A percentile compares a stretch with the other conserved stretches of the same genome.
phyloP scores from a whole-genome alignment of 805 yeast species.

The Candida berthetii region DNA sequence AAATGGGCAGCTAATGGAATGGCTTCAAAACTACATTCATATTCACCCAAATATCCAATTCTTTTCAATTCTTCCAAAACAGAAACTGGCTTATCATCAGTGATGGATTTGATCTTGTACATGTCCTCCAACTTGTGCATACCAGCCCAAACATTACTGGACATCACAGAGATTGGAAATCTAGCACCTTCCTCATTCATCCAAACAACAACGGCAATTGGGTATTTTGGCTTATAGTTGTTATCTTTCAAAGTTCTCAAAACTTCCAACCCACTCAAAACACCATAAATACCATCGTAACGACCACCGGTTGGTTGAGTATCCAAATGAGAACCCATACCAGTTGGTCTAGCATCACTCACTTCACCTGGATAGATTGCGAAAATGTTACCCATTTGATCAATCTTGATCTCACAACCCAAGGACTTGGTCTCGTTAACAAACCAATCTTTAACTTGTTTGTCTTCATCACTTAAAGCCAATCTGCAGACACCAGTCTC shows the following conservation, averaged over 20 bases:
- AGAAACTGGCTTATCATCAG: conserved; percentile 40
- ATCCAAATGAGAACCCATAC: conserved; percentile 69
- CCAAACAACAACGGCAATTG: conserved; percentile 64
- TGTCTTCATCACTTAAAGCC: conserved; percentile 58
- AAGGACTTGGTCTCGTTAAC: conserved; percentile 40
- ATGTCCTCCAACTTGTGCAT: conserved; percentile 38
- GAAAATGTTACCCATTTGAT: conserved; percentile 64
- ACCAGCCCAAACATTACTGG: conserved; percentile 65
- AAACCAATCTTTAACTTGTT: conserved; percentile 63
- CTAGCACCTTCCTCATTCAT: conserved; percentile 78
- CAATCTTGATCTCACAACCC: conserved; percentile 56
- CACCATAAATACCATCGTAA: conserved; percentile 71
- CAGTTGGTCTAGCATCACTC: conserved; percentile 44
- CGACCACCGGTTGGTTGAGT: conserved; percentile 79
- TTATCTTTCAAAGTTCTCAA: conserved; percentile 59
- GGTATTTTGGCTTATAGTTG: conserved; percentile 52
- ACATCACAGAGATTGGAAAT: conserved; percentile 63
- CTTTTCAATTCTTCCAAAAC: conserved; percentile 50
- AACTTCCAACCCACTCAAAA: conserved; percentile 60
- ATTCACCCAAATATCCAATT: conserved; percentile 56
- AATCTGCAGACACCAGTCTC: conserved; percentile 67
- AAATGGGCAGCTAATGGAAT: conserved; percentile 64
- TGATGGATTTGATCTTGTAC: conserved; percentile 45
- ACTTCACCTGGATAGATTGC: conserved; percentile 56
- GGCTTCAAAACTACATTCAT: conserved; percentile 37